phyloP scores from a whole-genome alignment of 306 rosid genomes.

The Prinsepia uniflora region DNA sequence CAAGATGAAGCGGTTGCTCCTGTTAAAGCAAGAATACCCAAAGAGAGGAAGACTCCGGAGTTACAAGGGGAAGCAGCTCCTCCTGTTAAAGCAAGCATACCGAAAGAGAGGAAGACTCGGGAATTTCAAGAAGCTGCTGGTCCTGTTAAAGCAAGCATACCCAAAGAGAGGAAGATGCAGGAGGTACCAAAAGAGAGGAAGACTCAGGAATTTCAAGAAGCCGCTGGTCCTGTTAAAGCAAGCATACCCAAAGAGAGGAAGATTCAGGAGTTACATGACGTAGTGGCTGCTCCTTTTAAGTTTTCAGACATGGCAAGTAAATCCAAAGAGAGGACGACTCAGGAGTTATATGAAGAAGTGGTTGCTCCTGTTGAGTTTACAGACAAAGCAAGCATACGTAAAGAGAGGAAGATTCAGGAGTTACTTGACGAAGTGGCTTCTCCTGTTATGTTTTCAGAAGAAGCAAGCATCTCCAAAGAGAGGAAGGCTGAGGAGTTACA shows the following conservation, averaged over 20 bases:
- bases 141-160: slow-evolving; percentile 21
- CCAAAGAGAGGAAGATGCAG: slow-evolving; percentile 35
- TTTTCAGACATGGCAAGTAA: slow-evolving; percentile 20
- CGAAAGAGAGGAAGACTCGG: slow-evolving; percentile 35
- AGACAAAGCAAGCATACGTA: slow-evolving; percentile 27
- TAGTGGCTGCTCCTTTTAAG: slow-evolving; percentile 15
- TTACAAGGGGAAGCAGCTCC: no score
- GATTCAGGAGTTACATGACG: slow-evolving; percentile 32
- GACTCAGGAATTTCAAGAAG: slow-evolving; percentile 22
- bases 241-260: slow-evolving; percentile 39
- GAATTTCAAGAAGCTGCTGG: slow-evolving; percentile 32
- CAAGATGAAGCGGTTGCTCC: no score
- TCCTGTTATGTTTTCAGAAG: not conserved
- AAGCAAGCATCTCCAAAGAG: slow-evolving; percentile 36
- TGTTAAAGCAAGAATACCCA: no score
- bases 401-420: slow-evolving; percentile 38
- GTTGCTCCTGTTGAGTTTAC: slow-evolving; percentile 22
- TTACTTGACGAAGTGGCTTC: slow-evolving; percentile 33
- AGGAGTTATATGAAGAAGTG: slow-evolving; percentile 26
- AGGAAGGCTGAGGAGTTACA: slow-evolving; percentile 31
- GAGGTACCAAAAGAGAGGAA: slow-evolving; percentile 37
- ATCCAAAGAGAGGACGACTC: slow-evolving; percentile 35
- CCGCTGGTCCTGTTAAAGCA: slow-evolving; percentile 20
- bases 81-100: not conserved
- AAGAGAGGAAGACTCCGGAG: no score